phyloP scores from a whole-genome alignment of 208 protist species.

The Leishmania gerbilli region DNA sequence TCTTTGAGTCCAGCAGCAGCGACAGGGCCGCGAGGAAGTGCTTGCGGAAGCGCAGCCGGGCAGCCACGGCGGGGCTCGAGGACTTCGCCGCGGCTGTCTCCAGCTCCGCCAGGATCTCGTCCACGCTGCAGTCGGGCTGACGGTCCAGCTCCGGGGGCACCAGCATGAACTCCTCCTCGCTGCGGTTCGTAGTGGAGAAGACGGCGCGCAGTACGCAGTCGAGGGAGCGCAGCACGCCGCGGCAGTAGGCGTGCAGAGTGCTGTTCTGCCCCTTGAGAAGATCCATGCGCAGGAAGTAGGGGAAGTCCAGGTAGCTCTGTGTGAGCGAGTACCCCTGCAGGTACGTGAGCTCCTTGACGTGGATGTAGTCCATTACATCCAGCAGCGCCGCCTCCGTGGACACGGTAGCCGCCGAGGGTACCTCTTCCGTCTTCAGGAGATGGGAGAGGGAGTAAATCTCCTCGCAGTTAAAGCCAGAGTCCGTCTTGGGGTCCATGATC shows the following conservation, averaged over 20 bases:
- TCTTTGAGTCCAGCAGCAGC: conserved; percentile 51
- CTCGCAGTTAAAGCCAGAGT: conserved; percentile 70
- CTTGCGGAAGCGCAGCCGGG: conserved; percentile 73
- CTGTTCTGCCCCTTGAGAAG: conserved; percentile 63
- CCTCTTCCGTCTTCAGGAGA: conserved; percentile 43
- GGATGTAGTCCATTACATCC: conserved; percentile 81
- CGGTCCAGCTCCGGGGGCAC: conserved; percentile 60
- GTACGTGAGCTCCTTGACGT: conserved; percentile 66
- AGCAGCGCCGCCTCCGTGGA: conserved; percentile 45
- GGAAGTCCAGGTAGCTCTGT: conserved; percentile 73
- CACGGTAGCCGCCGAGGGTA: conserved; percentile 54
- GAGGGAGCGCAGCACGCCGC: conserved; percentile 59
- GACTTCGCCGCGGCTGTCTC: conserved; percentile 47
- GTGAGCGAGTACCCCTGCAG: conserved; percentile 71
- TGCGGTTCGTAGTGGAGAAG: conserved; percentile 72
- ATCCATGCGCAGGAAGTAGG: conserved; percentile 74
- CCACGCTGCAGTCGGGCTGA: conserved; percentile 49
- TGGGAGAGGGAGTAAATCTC: conserved; percentile 49
- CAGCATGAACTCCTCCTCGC: conserved; percentile 84
- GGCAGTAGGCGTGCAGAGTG: conserved; percentile 73
- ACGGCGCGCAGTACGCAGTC: conserved; percentile 63
- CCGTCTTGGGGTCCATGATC: conserved; percentile 89
- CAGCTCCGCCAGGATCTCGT: conserved; percentile 65
- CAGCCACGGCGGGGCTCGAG: conserved; percentile 42
- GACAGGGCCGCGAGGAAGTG: conserved; percentile 54